phyloP scores from a whole-genome alignment of 73 alveolate species.

The Paramecium tetraurelia region DNA sequence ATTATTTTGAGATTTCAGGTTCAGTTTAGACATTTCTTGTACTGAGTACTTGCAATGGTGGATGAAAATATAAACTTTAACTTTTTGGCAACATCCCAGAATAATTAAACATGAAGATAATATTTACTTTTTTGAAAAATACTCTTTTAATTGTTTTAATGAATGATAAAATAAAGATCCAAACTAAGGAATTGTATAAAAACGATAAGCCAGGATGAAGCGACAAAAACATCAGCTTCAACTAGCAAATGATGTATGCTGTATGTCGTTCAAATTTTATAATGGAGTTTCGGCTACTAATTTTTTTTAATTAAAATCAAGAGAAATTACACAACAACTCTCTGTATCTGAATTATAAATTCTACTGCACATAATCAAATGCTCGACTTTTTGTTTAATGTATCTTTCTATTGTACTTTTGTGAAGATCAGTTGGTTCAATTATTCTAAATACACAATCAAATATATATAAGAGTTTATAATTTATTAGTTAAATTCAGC shows the following conservation, averaged over 20 bases:
- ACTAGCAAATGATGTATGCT: neutral
- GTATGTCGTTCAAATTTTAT: neutral
- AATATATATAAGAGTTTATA: neutral
- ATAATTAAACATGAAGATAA: neutral
- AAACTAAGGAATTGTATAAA: neutral
- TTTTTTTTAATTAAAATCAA: neutral
- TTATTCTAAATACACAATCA: neutral
- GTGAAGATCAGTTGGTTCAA: neutral
- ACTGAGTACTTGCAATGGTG: neutral
- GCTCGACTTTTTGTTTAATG: neutral
- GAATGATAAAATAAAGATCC: neutral
- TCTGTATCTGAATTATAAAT: neutral
- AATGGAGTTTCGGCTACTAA: neutral
- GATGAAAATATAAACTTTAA: neutral
- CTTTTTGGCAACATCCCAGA: constrained; percentile 1
- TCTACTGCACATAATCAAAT: neutral
- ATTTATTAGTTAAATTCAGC: neutral
- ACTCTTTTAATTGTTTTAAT: neutral
- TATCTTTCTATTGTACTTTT: neutral
- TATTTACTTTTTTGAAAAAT: neutral
- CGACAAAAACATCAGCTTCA: neutral
- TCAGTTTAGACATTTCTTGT: neutral
- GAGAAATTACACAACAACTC: neutral
- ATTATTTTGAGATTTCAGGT: neutral
- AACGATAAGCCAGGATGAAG: neutral